Conservation (phyloP, 768 basidiomycete genomes). For the Psilocybe tampanensis region DNA sequence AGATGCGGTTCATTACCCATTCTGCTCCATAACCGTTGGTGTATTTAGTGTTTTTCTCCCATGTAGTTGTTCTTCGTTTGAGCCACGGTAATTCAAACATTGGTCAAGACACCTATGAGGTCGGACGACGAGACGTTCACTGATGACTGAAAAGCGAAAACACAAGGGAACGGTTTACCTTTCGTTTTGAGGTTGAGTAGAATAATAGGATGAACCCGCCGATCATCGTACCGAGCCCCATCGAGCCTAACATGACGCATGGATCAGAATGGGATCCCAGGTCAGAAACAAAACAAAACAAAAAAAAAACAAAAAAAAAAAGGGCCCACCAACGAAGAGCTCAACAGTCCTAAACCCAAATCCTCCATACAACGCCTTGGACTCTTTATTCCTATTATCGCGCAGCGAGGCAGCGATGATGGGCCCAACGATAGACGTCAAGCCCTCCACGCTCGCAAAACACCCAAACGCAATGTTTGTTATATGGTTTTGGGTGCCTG, state of each 20-base stretch:
- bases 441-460: constrained; percentile 2
- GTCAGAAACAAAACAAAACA: too few species aligned
- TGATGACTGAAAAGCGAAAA: too few species aligned
- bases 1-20: too few species aligned
- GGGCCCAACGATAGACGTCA: constrained; percentile 4
- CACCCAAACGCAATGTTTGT: constrained; percentile 8
- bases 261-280: not conserved
- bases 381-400: not conserved
- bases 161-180: too few species aligned
- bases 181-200: not conserved
- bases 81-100: too few species aligned
- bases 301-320: not conserved
- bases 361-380: not conserved
- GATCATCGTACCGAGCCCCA: not conserved
- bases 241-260: not conserved
- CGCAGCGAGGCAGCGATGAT: constrained; percentile 2
- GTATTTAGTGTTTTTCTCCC: too few species aligned
- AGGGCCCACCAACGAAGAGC: not conserved
- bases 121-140: too few species aligned
- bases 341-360: constrained; percentile 8
- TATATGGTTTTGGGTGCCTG: constrained; percentile 3
- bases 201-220: not conserved
- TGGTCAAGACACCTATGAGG: too few species aligned
- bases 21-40: too few species aligned
- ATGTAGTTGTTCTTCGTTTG: too few species aligned